phyloP scores from a whole-genome alignment of 129 eudicot genomes.

The Glebionis coronaria region DNA sequence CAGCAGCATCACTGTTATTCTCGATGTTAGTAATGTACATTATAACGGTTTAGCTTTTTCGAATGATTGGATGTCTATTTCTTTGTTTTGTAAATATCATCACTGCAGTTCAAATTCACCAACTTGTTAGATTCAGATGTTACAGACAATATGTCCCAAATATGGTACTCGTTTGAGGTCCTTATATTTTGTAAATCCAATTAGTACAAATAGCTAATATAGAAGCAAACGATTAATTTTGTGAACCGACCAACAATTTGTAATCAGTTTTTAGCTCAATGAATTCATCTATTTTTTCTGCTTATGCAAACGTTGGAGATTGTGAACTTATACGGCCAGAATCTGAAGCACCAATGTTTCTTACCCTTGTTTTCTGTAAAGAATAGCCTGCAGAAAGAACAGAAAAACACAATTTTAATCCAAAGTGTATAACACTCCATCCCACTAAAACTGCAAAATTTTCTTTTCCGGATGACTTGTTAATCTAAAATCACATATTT shows the following conservation, averaged over 20 bases:
- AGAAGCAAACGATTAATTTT: too few relatives aligned
- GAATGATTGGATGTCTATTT: not conserved
- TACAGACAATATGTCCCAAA: not conserved
- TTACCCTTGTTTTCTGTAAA: constrained; percentile 84
- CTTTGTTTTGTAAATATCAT: constrained; percentile 6
- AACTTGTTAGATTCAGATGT: constrained; percentile 10
- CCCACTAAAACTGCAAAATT: constrained; percentile 6
- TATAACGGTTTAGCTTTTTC: not conserved
- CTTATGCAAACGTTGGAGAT: too few relatives aligned
- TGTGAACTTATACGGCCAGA: constrained; percentile 72
- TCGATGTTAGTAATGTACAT: not conserved
- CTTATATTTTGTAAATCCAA: not conserved
- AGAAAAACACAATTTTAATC: constrained; percentile 18
- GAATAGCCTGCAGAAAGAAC: constrained; percentile 74
- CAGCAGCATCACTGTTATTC: constrained; percentile 77
- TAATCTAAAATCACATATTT: constrained; percentile 1
- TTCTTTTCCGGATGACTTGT: not conserved
- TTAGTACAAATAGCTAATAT: too few relatives aligned
- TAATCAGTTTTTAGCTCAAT: too few relatives aligned
- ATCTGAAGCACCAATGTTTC: constrained; percentile 91
- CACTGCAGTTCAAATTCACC: not conserved
- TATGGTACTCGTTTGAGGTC: not conserved
- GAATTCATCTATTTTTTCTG: too few relatives aligned
- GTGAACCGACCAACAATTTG: too few relatives aligned
- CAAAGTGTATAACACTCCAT: constrained; percentile 5